These are phyloP conservation scores for Neopestalotiopsis sp. DNA, from an alignment of 2,329 filamentous ascomycete genomes.

Conservation along the genomic window DNA sequence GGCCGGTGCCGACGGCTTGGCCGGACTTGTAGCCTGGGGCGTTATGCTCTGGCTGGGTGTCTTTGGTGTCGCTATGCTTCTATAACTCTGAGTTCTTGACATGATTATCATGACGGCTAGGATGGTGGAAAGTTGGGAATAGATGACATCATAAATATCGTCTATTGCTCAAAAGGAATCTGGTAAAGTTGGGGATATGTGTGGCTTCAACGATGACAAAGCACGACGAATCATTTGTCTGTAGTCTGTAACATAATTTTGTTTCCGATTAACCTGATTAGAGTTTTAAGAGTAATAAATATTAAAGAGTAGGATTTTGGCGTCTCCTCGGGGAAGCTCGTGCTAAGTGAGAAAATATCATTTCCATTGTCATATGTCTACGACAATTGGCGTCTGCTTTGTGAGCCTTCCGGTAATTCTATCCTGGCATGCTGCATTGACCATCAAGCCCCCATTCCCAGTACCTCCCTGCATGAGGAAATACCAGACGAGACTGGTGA, in stretches of 20 bases:
- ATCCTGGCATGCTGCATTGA: conserved; percentile 64
- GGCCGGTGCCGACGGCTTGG: conserved; percentile 12
- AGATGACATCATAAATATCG: not conserved
- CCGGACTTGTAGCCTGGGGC: conserved; percentile 25
- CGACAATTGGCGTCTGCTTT: conserved; percentile 39
- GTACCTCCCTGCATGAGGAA: conserved; percentile 60
- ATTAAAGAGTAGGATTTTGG: not conserved
- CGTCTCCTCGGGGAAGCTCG: not conserved
- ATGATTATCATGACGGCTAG: not conserved
- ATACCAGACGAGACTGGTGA: conserved; percentile 58
- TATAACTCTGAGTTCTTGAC: conserved; percentile 21
- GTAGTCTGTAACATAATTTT: not conserved
- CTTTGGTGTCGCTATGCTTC: conserved; percentile 28
- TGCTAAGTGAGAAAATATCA: not conserved
- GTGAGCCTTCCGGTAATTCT: conserved; percentile 56
- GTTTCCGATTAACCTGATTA: not conserved
- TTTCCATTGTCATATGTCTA: conserved; percentile 29
- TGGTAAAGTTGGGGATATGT: not conserved
- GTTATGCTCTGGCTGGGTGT: conserved; percentile 30
- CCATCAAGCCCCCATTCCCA: conserved; percentile 51
- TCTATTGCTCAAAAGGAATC: not conserved
- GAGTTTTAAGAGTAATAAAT: not conserved
- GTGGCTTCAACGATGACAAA: not conserved
- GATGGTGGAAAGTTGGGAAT: not conserved
- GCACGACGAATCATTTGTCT: conserved; percentile 3